Conservation (phyloP, 2,329 filamentous ascomycete genomes). For the Xylaria arbuscula region DNA sequence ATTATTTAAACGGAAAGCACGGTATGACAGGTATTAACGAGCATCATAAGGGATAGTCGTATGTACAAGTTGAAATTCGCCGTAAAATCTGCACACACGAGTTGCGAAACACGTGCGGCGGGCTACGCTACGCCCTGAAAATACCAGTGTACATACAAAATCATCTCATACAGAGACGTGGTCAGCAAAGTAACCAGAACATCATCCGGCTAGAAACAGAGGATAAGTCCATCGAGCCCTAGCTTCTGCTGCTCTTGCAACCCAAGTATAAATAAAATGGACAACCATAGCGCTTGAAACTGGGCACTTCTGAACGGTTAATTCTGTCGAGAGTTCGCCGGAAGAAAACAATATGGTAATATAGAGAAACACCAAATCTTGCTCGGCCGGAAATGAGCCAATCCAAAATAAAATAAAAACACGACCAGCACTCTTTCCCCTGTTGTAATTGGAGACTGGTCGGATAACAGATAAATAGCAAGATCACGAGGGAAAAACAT, state of each 20-base stretch:
- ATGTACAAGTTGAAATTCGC: constrained; percentile 34
- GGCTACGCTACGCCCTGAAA: constrained; percentile 12
- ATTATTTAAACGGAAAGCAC: not conserved
- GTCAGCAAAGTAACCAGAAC: constrained; percentile 20
- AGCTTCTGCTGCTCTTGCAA: constrained; percentile 1
- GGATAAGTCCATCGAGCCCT: constrained; percentile 1
- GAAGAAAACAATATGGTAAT: constrained; percentile 26
- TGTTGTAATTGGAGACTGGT: constrained; percentile 11
- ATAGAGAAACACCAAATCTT: constrained; percentile 30
- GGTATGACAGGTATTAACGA: not conserved
- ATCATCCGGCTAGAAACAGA: constrained; percentile 25
- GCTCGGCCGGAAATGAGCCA: constrained; percentile 25
- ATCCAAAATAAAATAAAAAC: constrained; percentile 30
- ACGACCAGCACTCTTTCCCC: constrained; percentile 15
- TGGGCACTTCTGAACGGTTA: constrained; percentile 12
- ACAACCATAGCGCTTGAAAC: constrained; percentile 9
- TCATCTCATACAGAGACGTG: constrained; percentile 17
- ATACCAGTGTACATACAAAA: constrained; percentile 35
- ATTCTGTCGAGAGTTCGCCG: constrained; percentile 7
- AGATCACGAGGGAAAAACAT: constrained; percentile 25
- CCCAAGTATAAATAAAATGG: constrained; percentile 10
- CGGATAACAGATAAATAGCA: constrained; percentile 30
- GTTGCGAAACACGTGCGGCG: constrained; percentile 5
- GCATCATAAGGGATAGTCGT: constrained; percentile 2
- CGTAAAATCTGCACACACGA: constrained; percentile 26